Evolutionary conservation across 192 early-diverging fungal genomes (phyloP).

Genomic region (Coemansia sp.): DNA sequence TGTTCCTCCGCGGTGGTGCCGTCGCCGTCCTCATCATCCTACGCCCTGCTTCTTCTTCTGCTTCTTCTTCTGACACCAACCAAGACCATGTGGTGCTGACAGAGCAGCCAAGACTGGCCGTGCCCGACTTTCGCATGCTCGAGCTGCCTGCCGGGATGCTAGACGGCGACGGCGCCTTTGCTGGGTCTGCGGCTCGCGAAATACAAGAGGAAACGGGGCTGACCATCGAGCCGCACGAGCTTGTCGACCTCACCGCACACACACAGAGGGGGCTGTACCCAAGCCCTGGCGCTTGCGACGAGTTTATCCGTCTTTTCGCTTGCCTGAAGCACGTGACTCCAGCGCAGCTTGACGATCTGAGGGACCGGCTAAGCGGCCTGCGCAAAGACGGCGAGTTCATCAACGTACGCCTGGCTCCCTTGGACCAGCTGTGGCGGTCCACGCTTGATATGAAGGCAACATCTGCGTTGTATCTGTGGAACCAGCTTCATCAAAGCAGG

Average conservation of each 20-base stretch:
- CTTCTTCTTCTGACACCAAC: too few species aligned
- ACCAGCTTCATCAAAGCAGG: constrained; percentile 8
- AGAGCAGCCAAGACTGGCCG: constrained; percentile 73
- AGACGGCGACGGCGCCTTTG: constrained; percentile 70
- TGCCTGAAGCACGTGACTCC: constrained; percentile 61
- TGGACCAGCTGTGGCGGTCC: constrained; percentile 65
- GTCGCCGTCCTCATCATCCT: constrained; percentile 74
- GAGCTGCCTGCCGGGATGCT: constrained; percentile 91
- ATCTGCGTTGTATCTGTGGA: constrained; percentile 66
- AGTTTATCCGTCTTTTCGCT: constrained; percentile 72
- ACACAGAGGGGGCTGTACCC: constrained; percentile 67
- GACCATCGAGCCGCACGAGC: constrained; percentile 58
- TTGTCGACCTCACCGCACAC: constrained; percentile 61
- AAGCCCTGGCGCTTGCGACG: constrained; percentile 80
- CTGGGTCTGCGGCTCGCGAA: constrained; percentile 76
- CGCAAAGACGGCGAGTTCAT: constrained; percentile 79
- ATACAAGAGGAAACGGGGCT: constrained; percentile 85
- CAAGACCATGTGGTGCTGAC: constrained; percentile 63
- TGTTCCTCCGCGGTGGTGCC: constrained; percentile 82
- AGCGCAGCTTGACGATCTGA: constrained; percentile 60
- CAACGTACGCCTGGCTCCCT: constrained; percentile 63
- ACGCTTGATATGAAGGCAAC: constrained; percentile 75
- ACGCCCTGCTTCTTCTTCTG: constrained; percentile 9
- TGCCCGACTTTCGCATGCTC: constrained; percentile 60
- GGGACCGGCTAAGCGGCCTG: constrained; percentile 69